These are phyloP conservation scores for Eurotiales sp. DNA, from an alignment of 2,329 filamentous ascomycete genomes.

Conservation along the genomic window DNA sequence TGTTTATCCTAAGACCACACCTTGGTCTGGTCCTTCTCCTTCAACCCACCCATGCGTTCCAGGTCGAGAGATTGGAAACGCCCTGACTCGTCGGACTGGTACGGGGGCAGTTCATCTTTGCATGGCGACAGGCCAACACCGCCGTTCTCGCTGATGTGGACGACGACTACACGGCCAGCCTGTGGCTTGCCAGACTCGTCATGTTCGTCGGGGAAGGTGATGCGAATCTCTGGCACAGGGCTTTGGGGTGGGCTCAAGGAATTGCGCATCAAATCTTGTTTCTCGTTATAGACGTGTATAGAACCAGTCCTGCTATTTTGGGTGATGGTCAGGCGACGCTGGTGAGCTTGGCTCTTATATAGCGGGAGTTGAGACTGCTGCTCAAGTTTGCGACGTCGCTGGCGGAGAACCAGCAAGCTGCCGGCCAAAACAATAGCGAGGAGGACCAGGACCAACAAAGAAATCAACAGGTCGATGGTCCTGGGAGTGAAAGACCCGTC, in stretches of 20 bases:
- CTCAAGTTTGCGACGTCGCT: constrained; percentile 53
- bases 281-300: constrained; percentile 74
- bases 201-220: constrained; percentile 96
- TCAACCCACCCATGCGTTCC: constrained; percentile 87
- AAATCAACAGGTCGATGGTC: constrained; percentile 73
- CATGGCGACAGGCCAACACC: constrained; percentile 85
- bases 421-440: constrained; percentile 65
- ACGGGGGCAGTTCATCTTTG: constrained; percentile 75
- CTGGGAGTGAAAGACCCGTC: constrained; percentile 53
- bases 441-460: constrained; percentile 73
- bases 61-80: constrained; percentile 94
- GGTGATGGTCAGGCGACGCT: constrained; percentile 58
- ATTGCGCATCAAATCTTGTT: constrained; percentile 73
- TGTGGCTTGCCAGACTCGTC: constrained; percentile 70
- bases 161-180: constrained; percentile 84
- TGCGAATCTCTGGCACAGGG: constrained; percentile 93
- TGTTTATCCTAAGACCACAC: constrained; percentile 32
- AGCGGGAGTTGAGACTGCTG: constrained; percentile 56
- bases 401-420: constrained; percentile 68
- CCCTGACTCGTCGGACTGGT: constrained; percentile 73
- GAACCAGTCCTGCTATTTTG: constrained; percentile 60
- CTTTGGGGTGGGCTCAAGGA: constrained; percentile 71
- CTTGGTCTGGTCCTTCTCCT: constrained; percentile 68
- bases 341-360: constrained; percentile 52
- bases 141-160: constrained; percentile 82